A percentile compares a stretch with the other conserved stretches of the same genome.
Conservation (phyloP, 2,329 filamentous ascomycete species). For the Rhexocercosporidium sp. region DNA sequence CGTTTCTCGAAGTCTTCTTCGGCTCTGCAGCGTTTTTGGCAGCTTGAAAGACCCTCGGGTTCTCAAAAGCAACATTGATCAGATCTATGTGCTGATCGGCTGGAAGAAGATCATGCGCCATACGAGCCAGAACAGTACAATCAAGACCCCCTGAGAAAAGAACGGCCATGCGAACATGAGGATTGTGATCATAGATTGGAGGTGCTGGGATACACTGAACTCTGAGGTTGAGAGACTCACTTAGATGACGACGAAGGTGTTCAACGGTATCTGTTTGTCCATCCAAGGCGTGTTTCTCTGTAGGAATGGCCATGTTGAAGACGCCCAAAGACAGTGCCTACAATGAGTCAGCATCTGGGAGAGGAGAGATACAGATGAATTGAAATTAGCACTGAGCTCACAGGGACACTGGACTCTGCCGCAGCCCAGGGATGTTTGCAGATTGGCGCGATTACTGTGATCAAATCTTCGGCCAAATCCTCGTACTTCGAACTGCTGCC, state of each 20-base stretch:
- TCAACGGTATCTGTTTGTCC: conserved; percentile 56
- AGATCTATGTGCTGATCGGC: conserved; percentile 76
- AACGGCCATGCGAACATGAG: conserved; percentile 68
- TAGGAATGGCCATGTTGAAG: conserved; percentile 47
- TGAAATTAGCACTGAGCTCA: conserved; percentile 3
- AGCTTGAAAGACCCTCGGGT: conserved; percentile 73
- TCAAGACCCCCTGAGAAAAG: conserved; percentile 95
- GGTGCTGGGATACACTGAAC: conserved; percentile 69
- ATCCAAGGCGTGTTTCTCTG: conserved; percentile 38
- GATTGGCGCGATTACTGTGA: not conserved
- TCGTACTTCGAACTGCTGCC: not conserved
- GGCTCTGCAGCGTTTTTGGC: conserved; percentile 47
- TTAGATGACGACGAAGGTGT: conserved; percentile 59
- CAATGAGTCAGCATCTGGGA: conserved; percentile 17
- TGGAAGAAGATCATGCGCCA: conserved; percentile 79
- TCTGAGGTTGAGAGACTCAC: conserved; percentile 66
- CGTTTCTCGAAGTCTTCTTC: conserved; percentile 32
- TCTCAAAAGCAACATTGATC: conserved; percentile 96
- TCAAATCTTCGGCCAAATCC: not conserved
- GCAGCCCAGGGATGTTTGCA: conserved; percentile 22
- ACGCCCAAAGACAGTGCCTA: conserved; percentile 31
- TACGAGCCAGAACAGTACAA: conserved; percentile 83
- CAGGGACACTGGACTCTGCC: not conserved
- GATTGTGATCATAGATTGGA: conserved; percentile 43
- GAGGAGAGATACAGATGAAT: not conserved